A percentile compares a stretch with the other conserved stretches of the same genome.
These are phyloP conservation scores for Umbelopsis sp. DNA, from an alignment of 192 early-diverging fungal genomes.

Conservation along the genomic window DNA sequence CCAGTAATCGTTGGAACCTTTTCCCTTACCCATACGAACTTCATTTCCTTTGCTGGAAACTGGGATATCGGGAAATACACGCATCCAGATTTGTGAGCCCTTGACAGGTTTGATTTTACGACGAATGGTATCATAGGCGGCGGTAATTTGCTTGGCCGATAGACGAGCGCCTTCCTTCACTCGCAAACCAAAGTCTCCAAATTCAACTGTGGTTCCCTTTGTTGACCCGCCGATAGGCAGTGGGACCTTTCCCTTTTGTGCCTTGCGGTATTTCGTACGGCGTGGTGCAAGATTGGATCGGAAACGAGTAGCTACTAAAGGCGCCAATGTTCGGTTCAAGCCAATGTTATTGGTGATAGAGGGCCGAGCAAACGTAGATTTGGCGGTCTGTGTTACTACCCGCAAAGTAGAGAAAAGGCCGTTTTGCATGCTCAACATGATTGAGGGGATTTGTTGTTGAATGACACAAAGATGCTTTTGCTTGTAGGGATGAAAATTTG, in stretches of 20 bases:
- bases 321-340: not conserved
- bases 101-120: conserved; percentile 88
- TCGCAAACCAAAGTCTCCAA: conserved; percentile 93
- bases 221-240: conserved; percentile 82
- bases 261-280: conserved; percentile 75
- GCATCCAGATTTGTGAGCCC: conserved; percentile 81
- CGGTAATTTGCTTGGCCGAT: conserved; percentile 81
- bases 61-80: conserved; percentile 91
- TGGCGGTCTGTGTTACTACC: conserved; percentile 1
- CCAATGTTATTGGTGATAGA: not conserved
- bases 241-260: conserved; percentile 87
- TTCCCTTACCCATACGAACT: conserved; percentile 97
- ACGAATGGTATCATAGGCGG: conserved; percentile 70
- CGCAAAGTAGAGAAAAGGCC: conserved; percentile 4
- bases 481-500: too few relatives aligned
- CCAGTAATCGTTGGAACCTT: conserved; percentile 93
- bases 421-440: conserved; percentile 11
- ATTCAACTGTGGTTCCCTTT: conserved; percentile 83
- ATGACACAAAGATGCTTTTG: not conserved
- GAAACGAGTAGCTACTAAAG: conserved; percentile 42
- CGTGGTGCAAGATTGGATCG: conserved; percentile 76
- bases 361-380: not conserved
- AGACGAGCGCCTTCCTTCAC: conserved; percentile 83
- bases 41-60: conserved; percentile 91
- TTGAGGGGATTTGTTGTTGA: not conserved